Evolutionary conservation across 257 asterid genomes (phyloP).

Genomic region (Asclepias syriaca): DNA sequence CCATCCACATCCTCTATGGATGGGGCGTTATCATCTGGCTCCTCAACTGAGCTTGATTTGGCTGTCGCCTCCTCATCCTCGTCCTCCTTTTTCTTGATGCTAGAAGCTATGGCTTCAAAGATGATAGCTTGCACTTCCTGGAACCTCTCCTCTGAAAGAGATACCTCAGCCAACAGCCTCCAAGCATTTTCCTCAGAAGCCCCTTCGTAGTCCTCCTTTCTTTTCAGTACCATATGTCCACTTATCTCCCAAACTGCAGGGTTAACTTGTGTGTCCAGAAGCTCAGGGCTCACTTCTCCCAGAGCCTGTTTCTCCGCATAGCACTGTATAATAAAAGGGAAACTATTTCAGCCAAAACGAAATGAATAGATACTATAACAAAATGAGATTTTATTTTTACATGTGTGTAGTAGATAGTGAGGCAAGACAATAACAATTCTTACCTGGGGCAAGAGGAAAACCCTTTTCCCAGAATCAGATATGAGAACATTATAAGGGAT

Average conservation of each 20-base stretch:
- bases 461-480: conserved; percentile 69
- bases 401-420: neutral
- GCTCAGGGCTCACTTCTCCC: conserved; percentile 86
- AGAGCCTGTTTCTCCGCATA: conserved; percentile 98
- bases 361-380: too few relatives aligned
- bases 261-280: conserved; percentile 92
- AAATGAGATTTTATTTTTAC: too few relatives aligned
- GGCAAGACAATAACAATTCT: neutral
- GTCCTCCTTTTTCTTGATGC: conserved; percentile 26
- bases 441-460: conserved; percentile 96
- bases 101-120: conserved; percentile 59
- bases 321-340: conserved; percentile 41
- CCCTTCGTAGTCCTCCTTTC: conserved; percentile 77
- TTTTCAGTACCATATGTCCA: conserved; percentile 94
- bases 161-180: conserved; percentile 93
- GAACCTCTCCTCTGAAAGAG: conserved; percentile 81
- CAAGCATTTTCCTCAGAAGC: conserved; percentile 88
- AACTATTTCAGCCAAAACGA: neutral
- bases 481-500: conserved; percentile 81
- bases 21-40: conserved; percentile 33
- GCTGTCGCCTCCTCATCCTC: conserved; percentile 6
- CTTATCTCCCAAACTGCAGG: conserved; percentile 99
- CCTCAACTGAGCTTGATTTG: conserved; percentile 13
- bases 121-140: conserved; percentile 82
- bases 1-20: conserved; percentile 54